Conservation (phyloP, 495 filamentous ascomycete species). For the Parathielavia appendiculata region DNA sequence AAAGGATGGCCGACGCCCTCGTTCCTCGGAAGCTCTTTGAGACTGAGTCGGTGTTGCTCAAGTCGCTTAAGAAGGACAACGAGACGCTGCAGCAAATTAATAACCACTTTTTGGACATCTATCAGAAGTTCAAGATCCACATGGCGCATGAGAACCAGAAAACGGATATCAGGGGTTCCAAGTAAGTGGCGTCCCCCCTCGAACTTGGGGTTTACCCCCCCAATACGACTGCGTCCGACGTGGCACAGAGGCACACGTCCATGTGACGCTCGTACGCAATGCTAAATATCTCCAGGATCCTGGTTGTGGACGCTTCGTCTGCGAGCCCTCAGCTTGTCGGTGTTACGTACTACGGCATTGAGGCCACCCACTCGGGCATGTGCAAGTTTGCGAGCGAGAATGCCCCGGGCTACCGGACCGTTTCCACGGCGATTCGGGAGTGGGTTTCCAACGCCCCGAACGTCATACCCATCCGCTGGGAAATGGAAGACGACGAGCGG, state of each 20-base stretch:
- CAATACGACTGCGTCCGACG: background rate
- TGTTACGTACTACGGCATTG: slow-evolving; percentile 71
- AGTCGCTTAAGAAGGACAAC: slow-evolving; percentile 68
- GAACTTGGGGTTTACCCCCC: background rate
- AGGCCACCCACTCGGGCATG: slow-evolving; percentile 82
- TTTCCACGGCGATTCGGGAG: slow-evolving; percentile 65
- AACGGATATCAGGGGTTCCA: slow-evolving; percentile 59
- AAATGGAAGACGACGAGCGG: slow-evolving; percentile 54
- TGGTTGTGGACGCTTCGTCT: slow-evolving; percentile 70
- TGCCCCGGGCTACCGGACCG: slow-evolving; percentile 67
- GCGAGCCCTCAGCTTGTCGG: slow-evolving; percentile 70
- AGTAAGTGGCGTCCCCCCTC: slow-evolving; percentile 22
- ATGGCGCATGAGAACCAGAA: slow-evolving; percentile 64
- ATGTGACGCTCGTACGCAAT: background rate
- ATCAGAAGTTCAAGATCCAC: slow-evolving; percentile 63
- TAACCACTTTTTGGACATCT: slow-evolving; percentile 66
- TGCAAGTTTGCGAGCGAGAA: slow-evolving; percentile 73
- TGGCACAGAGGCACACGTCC: background rate
- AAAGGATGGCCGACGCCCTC: slow-evolving; percentile 65
- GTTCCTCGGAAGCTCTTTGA: slow-evolving; percentile 68
- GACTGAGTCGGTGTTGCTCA: slow-evolving; percentile 62
- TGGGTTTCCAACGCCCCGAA: slow-evolving; percentile 59
- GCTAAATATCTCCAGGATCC: slow-evolving; percentile 23
- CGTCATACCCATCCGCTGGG: slow-evolving; percentile 58
- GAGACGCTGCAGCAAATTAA: slow-evolving; percentile 81